Evolutionary conservation across 495 filamentous ascomycete genomes (phyloP).

Genomic region (Penicillium cataractarum): DNA sequence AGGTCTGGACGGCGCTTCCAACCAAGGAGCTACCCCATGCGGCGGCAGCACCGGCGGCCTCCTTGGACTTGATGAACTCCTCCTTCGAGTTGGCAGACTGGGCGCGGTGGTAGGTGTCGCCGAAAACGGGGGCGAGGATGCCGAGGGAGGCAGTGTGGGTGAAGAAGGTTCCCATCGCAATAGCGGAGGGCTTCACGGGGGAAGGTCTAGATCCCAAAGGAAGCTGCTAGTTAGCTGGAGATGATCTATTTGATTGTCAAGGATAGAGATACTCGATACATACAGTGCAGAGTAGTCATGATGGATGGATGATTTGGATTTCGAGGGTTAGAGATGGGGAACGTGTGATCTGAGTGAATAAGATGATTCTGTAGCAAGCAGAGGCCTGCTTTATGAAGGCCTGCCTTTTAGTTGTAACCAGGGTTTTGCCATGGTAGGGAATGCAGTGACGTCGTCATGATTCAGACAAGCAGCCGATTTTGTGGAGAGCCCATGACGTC

Average conservation of each 20-base stretch:
- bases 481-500: conserved; percentile 33
- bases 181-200: conserved; percentile 97
- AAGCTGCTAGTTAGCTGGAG: conserved; percentile 7
- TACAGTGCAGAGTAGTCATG: conserved; percentile 69
- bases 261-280: conserved; percentile 30
- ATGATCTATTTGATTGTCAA: not conserved
- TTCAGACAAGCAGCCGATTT: conserved; percentile 21
- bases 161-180: conserved; percentile 93
- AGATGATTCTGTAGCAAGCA: not conserved
- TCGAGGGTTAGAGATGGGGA: conserved; percentile 8
- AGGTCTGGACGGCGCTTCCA: conserved; percentile 88
- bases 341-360: not conserved
- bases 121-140: conserved; percentile 87
- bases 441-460: conserved; percentile 51
- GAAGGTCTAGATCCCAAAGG: conserved; percentile 65
- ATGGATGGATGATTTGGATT: conserved; percentile 22
- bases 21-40: conserved; percentile 89
- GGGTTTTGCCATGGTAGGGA: conserved; percentile 1
- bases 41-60: conserved; percentile 82
- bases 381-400: conserved; percentile 21
- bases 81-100: conserved; percentile 92
- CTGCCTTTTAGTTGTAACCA: not conserved
- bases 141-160: conserved; percentile 83
- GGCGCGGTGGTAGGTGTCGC: conserved; percentile 92
- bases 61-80: conserved; percentile 92